These are phyloP conservation scores for Paraphaeosphaeria minitans DNA, from an alignment of 2,329 filamentous ascomycete genomes.

Conservation along the genomic window DNA sequence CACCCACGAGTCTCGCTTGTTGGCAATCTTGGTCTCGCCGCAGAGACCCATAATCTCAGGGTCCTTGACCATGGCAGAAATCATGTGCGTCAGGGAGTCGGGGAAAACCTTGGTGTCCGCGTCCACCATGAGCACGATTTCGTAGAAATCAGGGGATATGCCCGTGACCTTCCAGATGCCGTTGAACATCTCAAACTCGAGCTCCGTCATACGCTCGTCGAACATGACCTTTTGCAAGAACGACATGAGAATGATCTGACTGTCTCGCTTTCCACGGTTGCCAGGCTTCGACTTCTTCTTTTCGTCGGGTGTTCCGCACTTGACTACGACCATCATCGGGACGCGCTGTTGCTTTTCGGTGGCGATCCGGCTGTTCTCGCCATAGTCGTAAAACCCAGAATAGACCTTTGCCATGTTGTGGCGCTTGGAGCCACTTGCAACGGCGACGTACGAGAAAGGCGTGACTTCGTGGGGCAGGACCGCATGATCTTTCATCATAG, in stretches of 20 bases:
- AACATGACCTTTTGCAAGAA: slow-evolving; percentile 99
- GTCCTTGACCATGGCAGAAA: slow-evolving; percentile 98
- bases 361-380: slow-evolving; percentile 77
- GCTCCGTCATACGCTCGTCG: slow-evolving; percentile 98
- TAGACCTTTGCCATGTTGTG: slow-evolving; percentile 99
- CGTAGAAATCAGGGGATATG: slow-evolving; percentile 97
- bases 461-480: slow-evolving; percentile 80
- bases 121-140: slow-evolving; percentile 98
- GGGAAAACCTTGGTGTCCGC: slow-evolving; percentile 99
- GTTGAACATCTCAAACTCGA: slow-evolving; percentile 99
- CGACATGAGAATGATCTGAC: slow-evolving; percentile 98
- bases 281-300: slow-evolving; percentile 82
- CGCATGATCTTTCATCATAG: slow-evolving; percentile 94
- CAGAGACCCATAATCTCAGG: slow-evolving; percentile 99
- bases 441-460: slow-evolving; percentile 93
- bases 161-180: slow-evolving; percentile 98
- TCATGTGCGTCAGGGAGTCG: slow-evolving; percentile 97
- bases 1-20: slow-evolving; percentile 94
- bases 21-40: slow-evolving; percentile 99
- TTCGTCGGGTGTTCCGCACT: slow-evolving; percentile 93
- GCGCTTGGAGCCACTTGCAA: slow-evolving; percentile 91
- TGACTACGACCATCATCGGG: slow-evolving; percentile 95
- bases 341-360: slow-evolving; percentile 91
- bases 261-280: slow-evolving; percentile 98
- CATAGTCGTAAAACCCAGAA: slow-evolving; percentile 97